These are phyloP conservation scores for Berkeleyomyces basicola DNA, from an alignment of 2,329 filamentous ascomycete species.

Conservation along the genomic window DNA sequence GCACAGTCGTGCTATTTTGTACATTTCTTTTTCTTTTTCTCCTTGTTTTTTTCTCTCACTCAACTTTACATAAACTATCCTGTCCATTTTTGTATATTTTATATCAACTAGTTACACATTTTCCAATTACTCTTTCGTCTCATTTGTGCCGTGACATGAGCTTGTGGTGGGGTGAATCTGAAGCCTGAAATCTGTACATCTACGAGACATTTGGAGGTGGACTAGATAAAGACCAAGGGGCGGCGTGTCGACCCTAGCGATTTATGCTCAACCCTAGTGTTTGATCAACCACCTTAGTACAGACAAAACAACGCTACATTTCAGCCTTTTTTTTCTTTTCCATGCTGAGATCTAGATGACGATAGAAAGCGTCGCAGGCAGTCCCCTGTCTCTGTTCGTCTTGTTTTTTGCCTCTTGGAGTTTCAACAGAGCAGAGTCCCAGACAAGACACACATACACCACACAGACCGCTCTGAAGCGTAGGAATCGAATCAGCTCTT, in stretches of 20 bases:
- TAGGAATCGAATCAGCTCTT: background rate
- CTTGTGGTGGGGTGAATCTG: too few species aligned
- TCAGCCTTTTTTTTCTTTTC: too few species aligned
- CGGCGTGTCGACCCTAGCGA: background rate
- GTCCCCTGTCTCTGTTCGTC: background rate
- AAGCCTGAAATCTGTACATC: too few species aligned
- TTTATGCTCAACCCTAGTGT: background rate
- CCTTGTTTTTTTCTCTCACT: background rate
- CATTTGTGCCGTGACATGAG: too few species aligned
- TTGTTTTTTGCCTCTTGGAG: background rate
- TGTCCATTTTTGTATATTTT: conserved; percentile 1
- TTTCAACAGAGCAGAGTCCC: background rate
- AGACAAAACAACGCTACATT: background rate
- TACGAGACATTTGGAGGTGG: too few species aligned
- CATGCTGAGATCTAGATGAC: too few species aligned
- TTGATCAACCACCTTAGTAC: background rate
- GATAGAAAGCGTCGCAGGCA: too few species aligned
- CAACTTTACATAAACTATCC: background rate
- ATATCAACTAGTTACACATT: background rate
- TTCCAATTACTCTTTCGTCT: background rate
- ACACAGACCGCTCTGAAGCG: background rate
- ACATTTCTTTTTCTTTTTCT: conserved; percentile 1
- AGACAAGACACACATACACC: background rate
- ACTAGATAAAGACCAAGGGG: too few species aligned
- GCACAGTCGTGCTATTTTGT: background rate